Evolutionary conservation across 306 rosid genomes (phyloP).

Genomic region (Boehmeria nivea): DNA sequence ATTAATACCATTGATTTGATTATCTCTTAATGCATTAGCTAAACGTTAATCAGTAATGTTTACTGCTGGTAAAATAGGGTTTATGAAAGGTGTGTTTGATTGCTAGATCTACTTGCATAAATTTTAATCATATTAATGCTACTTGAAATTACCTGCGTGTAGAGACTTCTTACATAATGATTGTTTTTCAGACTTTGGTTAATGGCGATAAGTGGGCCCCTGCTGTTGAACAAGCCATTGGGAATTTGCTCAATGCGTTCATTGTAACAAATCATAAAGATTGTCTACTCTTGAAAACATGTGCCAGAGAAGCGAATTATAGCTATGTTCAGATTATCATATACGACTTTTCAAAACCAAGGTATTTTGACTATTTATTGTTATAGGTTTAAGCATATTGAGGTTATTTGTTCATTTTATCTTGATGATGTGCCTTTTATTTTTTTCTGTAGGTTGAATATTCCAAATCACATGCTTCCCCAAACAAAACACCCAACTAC

Average conservation of each 20-base stretch:
- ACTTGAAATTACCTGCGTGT: background rate
- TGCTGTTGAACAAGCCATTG: constrained; percentile 76
- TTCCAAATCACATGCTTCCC: constrained; percentile 83
- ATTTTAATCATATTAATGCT: background rate
- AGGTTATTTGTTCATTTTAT: constrained; percentile 9
- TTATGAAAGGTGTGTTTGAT: background rate
- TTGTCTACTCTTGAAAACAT: constrained; percentile 65
- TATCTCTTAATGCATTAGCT: too few species aligned
- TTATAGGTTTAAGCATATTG: background rate
- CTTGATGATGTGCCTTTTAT: constrained; percentile 22
- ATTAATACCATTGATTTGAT: too few species aligned
- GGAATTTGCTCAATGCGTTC: constrained; percentile 82
- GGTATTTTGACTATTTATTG: constrained; percentile 33
- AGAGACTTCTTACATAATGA: background rate
- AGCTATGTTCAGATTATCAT: constrained; percentile 59
- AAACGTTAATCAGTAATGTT: too few species aligned
- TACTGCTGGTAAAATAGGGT: background rate
- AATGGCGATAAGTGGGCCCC: constrained; percentile 71
- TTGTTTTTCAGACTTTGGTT: constrained; percentile 54
- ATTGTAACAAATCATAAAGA: constrained; percentile 83
- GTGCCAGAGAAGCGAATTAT: constrained; percentile 69
- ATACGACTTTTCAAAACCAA: constrained; percentile 80
- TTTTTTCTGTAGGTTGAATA: constrained; percentile 47
- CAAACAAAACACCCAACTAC: constrained; percentile 67
- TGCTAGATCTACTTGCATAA: background rate